Evolutionary conservation across 768 basidiomycete species (phyloP), one percentile per base, ranked within the genome.

Genomic region (Infundibulicybe gibba): DNA sequence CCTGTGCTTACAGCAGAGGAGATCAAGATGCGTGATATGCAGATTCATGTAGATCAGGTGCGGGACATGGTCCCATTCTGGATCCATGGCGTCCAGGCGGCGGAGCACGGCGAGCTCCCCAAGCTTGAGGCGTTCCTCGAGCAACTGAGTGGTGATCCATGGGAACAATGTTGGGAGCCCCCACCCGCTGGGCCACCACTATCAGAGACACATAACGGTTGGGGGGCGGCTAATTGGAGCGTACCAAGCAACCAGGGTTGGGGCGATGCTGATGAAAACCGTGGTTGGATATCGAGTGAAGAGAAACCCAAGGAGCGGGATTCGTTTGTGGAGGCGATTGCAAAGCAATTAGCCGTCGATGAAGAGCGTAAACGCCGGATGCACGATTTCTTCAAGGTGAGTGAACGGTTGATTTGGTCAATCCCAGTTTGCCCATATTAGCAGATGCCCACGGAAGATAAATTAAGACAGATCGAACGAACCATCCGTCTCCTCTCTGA

Each of bases 41-140:
- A 65, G 59, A 11, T 55, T 50, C 52, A 58, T 41, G 68, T 78
- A n/a, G 77, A 79, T 49, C 66, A 72, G 10, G 67, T 77, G 17
- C 61, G 62, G 32, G 76, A 79, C 54, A 53, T 78, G 52, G 70
- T 82, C 31, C 72, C 74, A 3, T 81, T 79, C 58, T 82, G 80
- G 80, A 66, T 68, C 38, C 60, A 68, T 11, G 75, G 71, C 0
- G 62, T 81, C 5, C 63, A 69, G 40, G 77, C 75, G 1, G 79
- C 75, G 16, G 66, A 70, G 61, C 64, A 64, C 13, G 77, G 74
- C 3, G 66, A 72, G 35, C 64, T 70, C 38, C 57, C 69, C 30
- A 65, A 60, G 19, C 49, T 77, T 60, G 75, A 74, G 50, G 66
- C 71, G 5, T 79, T 79, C 53, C 60, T 77, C 19, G 68, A 74